These are phyloP conservation scores for Irpex sp. DNA, from an alignment of 1,284 basidiomycete species.

Conservation along the genomic window DNA sequence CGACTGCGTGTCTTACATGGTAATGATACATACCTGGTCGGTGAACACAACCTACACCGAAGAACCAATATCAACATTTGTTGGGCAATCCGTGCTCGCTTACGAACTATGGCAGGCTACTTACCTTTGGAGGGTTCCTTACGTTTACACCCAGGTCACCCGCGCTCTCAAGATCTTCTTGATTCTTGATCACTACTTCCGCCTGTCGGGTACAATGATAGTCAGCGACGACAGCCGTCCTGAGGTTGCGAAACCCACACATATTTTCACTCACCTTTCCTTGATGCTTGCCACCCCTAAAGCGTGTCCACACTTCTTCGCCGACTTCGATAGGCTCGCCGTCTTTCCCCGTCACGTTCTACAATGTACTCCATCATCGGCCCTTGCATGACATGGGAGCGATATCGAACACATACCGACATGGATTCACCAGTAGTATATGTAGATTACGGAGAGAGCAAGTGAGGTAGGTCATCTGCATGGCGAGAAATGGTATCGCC, in stretches of 20 bases:
- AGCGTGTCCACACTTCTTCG: slow-evolving; percentile 10
- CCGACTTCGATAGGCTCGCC: too few species aligned
- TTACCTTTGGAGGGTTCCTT: slow-evolving; percentile 24
- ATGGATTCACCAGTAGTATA: too few species aligned
- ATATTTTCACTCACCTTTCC: too few species aligned
- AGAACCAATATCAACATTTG: background rate
- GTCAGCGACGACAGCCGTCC: background rate
- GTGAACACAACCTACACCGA: background rate
- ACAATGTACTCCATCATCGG: too few species aligned
- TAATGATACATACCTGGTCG: background rate
- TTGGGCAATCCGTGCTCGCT: background rate
- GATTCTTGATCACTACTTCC: slow-evolving; percentile 16
- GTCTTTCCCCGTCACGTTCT: too few species aligned
- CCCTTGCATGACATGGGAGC: too few species aligned
- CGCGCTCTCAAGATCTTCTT: slow-evolving; percentile 15
- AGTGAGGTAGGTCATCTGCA: too few species aligned
- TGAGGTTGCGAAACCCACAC: background rate
- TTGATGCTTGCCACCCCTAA: slow-evolving; percentile 19
- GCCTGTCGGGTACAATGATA: slow-evolving; percentile 12
- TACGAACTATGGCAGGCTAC: background rate
- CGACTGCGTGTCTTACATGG: background rate
- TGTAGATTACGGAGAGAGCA: too few species aligned
- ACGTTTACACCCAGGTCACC: slow-evolving; percentile 18
- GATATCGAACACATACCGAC: too few species aligned
- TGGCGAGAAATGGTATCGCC: too few species aligned